These are phyloP conservation scores for Verticillium klebahnii DNA, from an alignment of 2,329 filamentous ascomycete genomes.

Conservation along the genomic window DNA sequence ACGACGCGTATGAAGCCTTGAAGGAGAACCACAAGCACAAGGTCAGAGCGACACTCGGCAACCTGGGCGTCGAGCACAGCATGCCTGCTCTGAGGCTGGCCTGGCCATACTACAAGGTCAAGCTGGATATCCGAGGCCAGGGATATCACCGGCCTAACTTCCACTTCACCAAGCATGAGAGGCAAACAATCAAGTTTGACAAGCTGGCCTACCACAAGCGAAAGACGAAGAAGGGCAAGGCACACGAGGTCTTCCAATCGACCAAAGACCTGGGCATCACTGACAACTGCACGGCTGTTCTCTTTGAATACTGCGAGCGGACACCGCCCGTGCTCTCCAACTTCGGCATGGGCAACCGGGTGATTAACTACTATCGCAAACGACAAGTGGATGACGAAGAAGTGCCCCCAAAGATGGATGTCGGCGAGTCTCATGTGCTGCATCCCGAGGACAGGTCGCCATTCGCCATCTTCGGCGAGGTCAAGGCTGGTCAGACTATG, in stretches of 20 bases:
- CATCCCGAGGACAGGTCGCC: constrained; percentile 93
- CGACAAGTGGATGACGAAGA: constrained; percentile 69
- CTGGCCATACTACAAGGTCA: constrained; percentile 94
- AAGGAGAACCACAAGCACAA: constrained; percentile 98
- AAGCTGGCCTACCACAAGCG: constrained; percentile 71
- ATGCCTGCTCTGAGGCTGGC: constrained; percentile 86
- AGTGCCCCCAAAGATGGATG: constrained; percentile 70
- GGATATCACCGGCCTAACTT: constrained; percentile 82
- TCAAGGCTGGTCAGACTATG: constrained; percentile 85
- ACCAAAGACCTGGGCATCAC: constrained; percentile 80
- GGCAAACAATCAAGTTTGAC: constrained; percentile 66
- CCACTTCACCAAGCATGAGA: constrained; percentile 63
- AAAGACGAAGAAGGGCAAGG: constrained; percentile 77
- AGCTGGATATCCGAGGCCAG: constrained; percentile 67
- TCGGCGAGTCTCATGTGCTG: constrained; percentile 85
- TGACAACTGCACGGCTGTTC: constrained; percentile 82
- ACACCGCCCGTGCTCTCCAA: constrained; percentile 88
- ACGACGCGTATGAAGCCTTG: constrained; percentile 89
- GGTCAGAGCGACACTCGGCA: constrained; percentile 85
- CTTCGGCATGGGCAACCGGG: constrained; percentile 92
- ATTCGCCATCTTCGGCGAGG: constrained; percentile 90
- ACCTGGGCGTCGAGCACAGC: constrained; percentile 90
- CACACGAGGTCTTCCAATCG: constrained; percentile 71
- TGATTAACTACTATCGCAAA: constrained; percentile 96
- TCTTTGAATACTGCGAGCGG: constrained; percentile 95